These are phyloP conservation scores for Pontederia paniculata DNA, from an alignment of 176 grass and related monocot genomes.

Conservation along the genomic window DNA sequence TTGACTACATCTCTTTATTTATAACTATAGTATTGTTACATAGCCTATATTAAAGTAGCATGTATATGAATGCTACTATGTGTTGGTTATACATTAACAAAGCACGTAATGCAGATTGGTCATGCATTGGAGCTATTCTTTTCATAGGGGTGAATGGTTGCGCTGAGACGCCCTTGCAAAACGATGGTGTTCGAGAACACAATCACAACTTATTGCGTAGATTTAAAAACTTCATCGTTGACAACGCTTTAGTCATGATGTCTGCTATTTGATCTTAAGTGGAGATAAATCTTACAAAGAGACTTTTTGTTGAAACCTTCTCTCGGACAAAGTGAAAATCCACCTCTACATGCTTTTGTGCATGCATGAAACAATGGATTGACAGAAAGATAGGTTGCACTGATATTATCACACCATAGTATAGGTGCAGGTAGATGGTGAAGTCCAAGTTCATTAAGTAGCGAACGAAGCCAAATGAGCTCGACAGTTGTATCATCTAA, in stretches of 20 bases:
- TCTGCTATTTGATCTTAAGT: neutral
- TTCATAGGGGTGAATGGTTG: too few species aligned
- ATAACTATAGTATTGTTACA: too few species aligned
- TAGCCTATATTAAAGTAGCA: too few species aligned
- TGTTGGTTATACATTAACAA: too few species aligned
- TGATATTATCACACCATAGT: neutral
- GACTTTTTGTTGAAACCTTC: neutral
- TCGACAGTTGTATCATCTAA: neutral
- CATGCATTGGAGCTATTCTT: too few species aligned
- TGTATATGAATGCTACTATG: too few species aligned
- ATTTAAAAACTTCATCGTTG: neutral
- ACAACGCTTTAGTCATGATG: neutral
- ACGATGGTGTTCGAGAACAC: neutral
- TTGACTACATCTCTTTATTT: too few species aligned
- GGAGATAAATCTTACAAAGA: neutral
- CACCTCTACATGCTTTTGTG: slow-evolving; percentile 1
- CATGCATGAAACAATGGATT: slow-evolving; percentile 8
- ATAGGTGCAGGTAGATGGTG: neutral
- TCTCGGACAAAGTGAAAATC: slow-evolving; percentile 2
- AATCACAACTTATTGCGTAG: neutral
- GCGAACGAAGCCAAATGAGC: neutral
- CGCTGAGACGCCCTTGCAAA: neutral
- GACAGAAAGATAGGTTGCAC: neutral
- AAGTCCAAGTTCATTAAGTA: neutral
- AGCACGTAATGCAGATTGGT: too few species aligned